Base-by-base conservation (phyloP, 768 basidiomycete genomes). In the Lactifluus echinatus region DNA sequence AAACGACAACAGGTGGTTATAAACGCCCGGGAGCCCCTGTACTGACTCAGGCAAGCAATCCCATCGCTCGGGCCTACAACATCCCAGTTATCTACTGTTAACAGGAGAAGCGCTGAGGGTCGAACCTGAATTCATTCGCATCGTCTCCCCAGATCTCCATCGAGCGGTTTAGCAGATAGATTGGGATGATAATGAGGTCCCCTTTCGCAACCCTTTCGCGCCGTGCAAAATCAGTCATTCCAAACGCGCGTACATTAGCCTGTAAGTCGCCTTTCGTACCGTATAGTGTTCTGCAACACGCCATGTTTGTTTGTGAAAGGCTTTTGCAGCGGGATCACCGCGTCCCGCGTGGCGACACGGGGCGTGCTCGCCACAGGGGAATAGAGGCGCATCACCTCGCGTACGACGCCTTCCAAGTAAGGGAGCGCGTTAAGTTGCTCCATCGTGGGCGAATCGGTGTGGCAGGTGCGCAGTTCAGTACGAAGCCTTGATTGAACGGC, bases 401-500 rank as follows among this genome's bases (percentile, higher is more conserved):
- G 64, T 10, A 72, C 62, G 19, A 71, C 67, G 11, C 64, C 66
- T 33, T 73, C 72, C 19, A 74, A 60, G 56, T 70, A 71, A 0
- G 67, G 57, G 15, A 74, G 62, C 2, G 66, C 53, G 34, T 66
- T 63, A 4, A 74, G 62, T 2, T 63, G 61, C n/a, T 73, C 71
- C 64, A 70, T 71, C 29, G 60, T 53, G 3, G 55, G 60, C 8
- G 33, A 51, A 19, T 65, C 64, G 58, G 42, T 60, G 17, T 46
- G 37, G 2, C 72, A 66, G 1, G 62, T 59, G 15, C 57, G 53
- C 19, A 69, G 49, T 58, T 76, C 74, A 7, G 66, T 65, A 8
- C 74, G 66, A 7, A 76, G 67, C 48, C 62, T 61, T 28, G 64
- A 59, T 58, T 76, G 74, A 5, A 68, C 53, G 0, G 67, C 67